Evolutionary conservation across 108 stramenopile genomes (phyloP).

Genomic region (Discostella pseudostelligera): DNA sequence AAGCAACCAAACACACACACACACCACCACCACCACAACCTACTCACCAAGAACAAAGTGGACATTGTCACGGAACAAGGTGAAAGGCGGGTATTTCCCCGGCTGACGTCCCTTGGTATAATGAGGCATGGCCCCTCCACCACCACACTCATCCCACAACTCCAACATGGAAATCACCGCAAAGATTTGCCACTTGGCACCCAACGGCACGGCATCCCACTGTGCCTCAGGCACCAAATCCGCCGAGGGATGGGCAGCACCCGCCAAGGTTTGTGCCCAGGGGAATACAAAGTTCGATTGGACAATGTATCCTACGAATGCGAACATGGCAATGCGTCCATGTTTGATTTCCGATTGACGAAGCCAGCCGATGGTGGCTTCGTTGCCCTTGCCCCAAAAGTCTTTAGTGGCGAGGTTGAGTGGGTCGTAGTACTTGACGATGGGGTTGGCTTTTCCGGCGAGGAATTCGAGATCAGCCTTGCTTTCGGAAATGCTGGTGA

Average conservation of each 20-base stretch:
- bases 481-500: conserved; percentile 37
- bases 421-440: conserved; percentile 52
- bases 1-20: too few species aligned
- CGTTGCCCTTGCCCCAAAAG: conserved; percentile 62
- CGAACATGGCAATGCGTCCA: conserved; percentile 77
- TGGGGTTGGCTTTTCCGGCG: conserved; percentile 65
- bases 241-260: conserved; percentile 47
- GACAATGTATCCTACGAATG: conserved; percentile 69
- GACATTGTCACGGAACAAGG: too few species aligned
- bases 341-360: conserved; percentile 74
- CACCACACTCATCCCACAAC: conserved; percentile 68
- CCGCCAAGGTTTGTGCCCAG: conserved; percentile 61
- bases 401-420: conserved; percentile 42
- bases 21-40: too few species aligned
- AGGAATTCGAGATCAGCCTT: conserved; percentile 68
- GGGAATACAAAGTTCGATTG: conserved; percentile 56
- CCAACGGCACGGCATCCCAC: conserved; percentile 61
- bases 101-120: conserved; percentile 66
- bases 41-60: too few species aligned
- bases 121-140: conserved; percentile 51
- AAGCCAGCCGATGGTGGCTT: conserved; percentile 55
- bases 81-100: too few species aligned
- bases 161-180: conserved; percentile 53
- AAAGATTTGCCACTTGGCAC: conserved; percentile 74
- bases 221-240: conserved; percentile 61